Evolutionary conservation across 2,329 filamentous ascomycete genomes (phyloP).

Genomic region (Ceratocystis albifundus): DNA sequence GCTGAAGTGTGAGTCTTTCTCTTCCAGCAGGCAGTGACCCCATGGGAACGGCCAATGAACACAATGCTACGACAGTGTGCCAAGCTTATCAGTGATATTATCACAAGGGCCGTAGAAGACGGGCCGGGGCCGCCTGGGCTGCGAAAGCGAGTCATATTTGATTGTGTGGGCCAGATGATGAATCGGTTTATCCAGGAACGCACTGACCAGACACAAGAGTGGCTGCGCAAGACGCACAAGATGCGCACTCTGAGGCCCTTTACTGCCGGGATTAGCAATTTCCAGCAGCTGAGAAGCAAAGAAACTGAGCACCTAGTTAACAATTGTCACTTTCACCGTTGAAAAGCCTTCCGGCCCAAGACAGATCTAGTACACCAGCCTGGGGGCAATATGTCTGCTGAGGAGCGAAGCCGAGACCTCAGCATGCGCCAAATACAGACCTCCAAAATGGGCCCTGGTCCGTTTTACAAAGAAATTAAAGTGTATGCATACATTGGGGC

Average conservation of each 20-base stretch:
- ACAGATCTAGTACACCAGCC: conserved; percentile 27
- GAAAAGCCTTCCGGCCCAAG: conserved; percentile 33
- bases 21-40: conserved; percentile 43
- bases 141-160: conserved; percentile 41
- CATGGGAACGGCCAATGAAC: conserved; percentile 46
- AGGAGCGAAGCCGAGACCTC: conserved; percentile 38
- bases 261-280: conserved; percentile 43
- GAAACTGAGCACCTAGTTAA: conserved; percentile 39
- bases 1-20: conserved; percentile 49
- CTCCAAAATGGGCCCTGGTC: conserved; percentile 44
- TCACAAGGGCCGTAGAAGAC: conserved; percentile 37
- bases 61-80: conserved; percentile 40
- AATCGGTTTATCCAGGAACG: conserved; percentile 35
- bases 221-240: conserved; percentile 37
- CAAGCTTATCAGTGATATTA: conserved; percentile 29
- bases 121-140: conserved; percentile 42
- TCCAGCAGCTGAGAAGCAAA: conserved; percentile 36
- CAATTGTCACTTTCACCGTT: conserved; percentile 40
- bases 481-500: conserved; percentile 53
- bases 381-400: conserved; percentile 39
- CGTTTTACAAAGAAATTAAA: conserved; percentile 47
- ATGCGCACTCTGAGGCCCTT: conserved; percentile 47
- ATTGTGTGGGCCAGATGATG: conserved; percentile 36
- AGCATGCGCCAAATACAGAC: conserved; percentile 35
- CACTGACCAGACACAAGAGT: conserved; percentile 30